A percentile compares a stretch with the other conserved stretches of the same genome.
phyloP scores from a whole-genome alignment of 2,329 filamentous ascomycete genomes.

The Penicillium sp. region DNA sequence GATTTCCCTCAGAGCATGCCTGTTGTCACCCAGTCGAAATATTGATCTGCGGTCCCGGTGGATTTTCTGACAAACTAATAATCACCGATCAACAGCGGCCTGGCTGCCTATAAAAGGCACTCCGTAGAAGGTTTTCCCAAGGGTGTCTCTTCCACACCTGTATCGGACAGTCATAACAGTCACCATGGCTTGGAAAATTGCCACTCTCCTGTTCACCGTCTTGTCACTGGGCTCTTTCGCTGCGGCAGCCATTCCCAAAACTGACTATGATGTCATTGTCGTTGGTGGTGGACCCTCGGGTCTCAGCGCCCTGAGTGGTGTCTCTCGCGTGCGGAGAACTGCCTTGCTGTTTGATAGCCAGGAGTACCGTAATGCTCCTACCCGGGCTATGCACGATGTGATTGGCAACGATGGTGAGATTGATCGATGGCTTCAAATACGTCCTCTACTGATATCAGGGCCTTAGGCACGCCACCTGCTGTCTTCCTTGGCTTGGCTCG shows the following conservation, averaged over 20 bases:
- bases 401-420: slow-evolving; percentile 58
- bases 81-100: neutral
- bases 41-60: neutral
- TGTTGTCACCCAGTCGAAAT: neutral
- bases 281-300: slow-evolving; percentile 60
- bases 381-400: slow-evolving; percentile 62
- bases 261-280: slow-evolving; percentile 56
- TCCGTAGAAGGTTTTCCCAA: neutral
- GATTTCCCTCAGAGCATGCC: neutral
- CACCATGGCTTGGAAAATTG: slow-evolving; percentile 16
- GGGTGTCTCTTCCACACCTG: neutral
- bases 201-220: slow-evolving; percentile 21
- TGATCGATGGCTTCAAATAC: neutral
- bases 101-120: neutral
- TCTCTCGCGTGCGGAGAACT: slow-evolving; percentile 59
- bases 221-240: slow-evolving; percentile 23
- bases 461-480: slow-evolving; percentile 37
- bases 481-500: slow-evolving; percentile 58
- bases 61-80: neutral
- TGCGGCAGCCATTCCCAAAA: slow-evolving; percentile 27
- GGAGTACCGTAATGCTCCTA: slow-evolving; percentile 57
- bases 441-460: neutral
- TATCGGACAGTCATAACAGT: neutral
- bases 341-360: slow-evolving; percentile 60
- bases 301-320: slow-evolving; percentile 54